Evolutionary conservation across 1,284 basidiomycete genomes (phyloP), one percentile per base, ranked within the genome.

Genomic region (Melanopsichium pennsylvanicum): DNA sequence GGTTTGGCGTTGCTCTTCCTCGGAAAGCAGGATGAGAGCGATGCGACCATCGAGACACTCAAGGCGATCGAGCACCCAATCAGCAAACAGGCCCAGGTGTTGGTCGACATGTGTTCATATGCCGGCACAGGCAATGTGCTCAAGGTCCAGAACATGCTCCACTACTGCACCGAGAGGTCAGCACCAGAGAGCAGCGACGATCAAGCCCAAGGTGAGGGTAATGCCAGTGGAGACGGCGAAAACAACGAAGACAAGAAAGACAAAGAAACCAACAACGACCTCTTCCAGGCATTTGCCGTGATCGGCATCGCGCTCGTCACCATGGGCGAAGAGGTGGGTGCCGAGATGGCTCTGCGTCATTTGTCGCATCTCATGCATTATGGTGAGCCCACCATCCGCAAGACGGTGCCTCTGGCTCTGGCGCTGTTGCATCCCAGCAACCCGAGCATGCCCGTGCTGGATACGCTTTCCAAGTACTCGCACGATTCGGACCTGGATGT

Each of bases 391-490:
- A 85, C 88, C 57, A 93, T 98, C 75, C 89, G 96, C 29, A 91
- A 91, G 84, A 86, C 90, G 1, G 90, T 99, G n/a, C 96, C 96
- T 15, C 88, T 99, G 6, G 96, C 95, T 6, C 88, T 99, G 40
- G 95, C 92, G 60, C 87, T 99, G 47, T 87, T 97, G 79, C 93
- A 90, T 81, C 89, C 93, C 15, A 98, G 96, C 49, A 97, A 98
- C 83, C 96, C 96, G 15, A 90, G 92, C 82, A 86, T 97, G n/a
- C 86, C 90, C 25, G 90, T 98, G 66, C 88, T 99, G 71, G 96
- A 99, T 82, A 97, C 93, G 0, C 88, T 99, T 7, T 97, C 94
- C n/a, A 97, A 96, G 82, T 98, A 98, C 84, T 96, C 93, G 70
- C 96, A 99, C 85, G 96, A 99, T 85, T 94, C 90, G 78, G 96